Conservation (phyloP, 192 early-diverging fungal species). For the Entomortierella chlamydospora region DNA sequence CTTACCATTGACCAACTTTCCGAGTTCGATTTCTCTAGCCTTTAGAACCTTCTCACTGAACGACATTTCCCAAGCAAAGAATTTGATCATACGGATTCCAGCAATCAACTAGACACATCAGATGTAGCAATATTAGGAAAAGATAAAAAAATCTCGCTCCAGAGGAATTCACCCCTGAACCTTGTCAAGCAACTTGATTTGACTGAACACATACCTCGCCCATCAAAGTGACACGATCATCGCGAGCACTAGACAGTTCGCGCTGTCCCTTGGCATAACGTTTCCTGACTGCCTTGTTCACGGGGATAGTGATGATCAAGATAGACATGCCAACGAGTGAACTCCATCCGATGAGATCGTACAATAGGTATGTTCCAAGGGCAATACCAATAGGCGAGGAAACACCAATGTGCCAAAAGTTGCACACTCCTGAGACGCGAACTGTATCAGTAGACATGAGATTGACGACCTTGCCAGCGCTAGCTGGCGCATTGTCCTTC, state of each 20-base stretch:
- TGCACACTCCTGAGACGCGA: constrained; percentile 65
- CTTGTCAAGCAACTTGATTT: too few species aligned
- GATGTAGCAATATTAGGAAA: too few species aligned
- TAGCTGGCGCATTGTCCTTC: constrained; percentile 50
- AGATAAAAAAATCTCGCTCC: too few species aligned
- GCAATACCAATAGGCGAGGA: constrained; percentile 69
- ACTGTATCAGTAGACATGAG: constrained; percentile 80
- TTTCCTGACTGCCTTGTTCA: constrained; percentile 49
- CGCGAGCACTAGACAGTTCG: constrained; percentile 67
- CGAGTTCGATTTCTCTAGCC: constrained; percentile 60
- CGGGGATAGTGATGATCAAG: constrained; percentile 57
- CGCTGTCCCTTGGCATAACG: constrained; percentile 63
- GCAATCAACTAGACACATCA: constrained; percentile 65
- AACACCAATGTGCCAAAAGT: constrained; percentile 66
- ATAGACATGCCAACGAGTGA: constrained; percentile 80
- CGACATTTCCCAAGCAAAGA: constrained; percentile 81
- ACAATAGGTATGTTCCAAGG: constrained; percentile 76
- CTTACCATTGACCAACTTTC: constrained; percentile 60
- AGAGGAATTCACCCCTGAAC: too few species aligned
- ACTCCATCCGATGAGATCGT: constrained; percentile 83
- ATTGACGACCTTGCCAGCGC: constrained; percentile 77
- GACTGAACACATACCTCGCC: constrained; percentile 70
- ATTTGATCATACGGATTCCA: constrained; percentile 93
- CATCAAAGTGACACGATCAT: constrained; percentile 69
- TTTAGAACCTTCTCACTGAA: constrained; percentile 73